A percentile compares a stretch with the other conserved stretches of the same genome.
phyloP scores from a whole-genome alignment of 495 filamentous ascomycete species.

The Staphylotrichum tortipilum region DNA sequence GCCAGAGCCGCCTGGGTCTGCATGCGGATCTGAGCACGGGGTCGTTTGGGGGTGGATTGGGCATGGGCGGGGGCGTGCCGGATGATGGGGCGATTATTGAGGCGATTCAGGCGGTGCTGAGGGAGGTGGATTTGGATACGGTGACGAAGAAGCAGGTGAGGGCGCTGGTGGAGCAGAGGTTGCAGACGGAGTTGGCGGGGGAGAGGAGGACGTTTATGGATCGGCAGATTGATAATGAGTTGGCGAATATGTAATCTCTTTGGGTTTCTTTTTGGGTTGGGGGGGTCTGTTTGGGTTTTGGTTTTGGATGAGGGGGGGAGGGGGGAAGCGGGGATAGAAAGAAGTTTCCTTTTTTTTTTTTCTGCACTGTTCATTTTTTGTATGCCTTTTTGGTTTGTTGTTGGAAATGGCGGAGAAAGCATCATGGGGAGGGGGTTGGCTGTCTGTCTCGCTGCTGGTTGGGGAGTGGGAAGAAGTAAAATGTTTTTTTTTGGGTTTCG shows the following conservation, averaged over 20 bases:
- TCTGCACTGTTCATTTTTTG: no score
- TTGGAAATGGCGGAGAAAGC: no score
- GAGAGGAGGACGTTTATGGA: constrained; percentile 82
- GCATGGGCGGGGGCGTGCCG: constrained; percentile 28
- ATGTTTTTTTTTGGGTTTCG: no score
- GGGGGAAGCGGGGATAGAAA: no score
- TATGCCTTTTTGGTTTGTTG: no score
- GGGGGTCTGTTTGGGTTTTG: no score
- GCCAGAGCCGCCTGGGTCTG: constrained; percentile 34
- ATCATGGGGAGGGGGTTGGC: no score
- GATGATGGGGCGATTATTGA: constrained; percentile 72
- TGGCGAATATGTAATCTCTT: constrained; percentile 76
- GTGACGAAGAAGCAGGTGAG: constrained; percentile 98
- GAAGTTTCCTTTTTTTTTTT: no score
- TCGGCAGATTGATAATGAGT: constrained; percentile 81
- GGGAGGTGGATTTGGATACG: constrained; percentile 88
- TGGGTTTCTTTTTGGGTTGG: no score
- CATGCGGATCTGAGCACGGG: constrained; percentile 46
- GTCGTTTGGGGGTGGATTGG: constrained; percentile 44
- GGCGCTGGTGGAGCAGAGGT: constrained; percentile 80
- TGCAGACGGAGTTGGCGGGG: constrained; percentile 77
- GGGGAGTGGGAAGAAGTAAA: no score
- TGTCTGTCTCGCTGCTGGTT: no score
- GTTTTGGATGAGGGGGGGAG: no score
- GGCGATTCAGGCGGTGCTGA: constrained; percentile 68